Percentiles rank a stretch among this genome's conserved stretches.
Evolutionary conservation across 2,329 filamentous ascomycete genomes (phyloP).

Genomic region (Aspergillus pseudoterreus): DNA sequence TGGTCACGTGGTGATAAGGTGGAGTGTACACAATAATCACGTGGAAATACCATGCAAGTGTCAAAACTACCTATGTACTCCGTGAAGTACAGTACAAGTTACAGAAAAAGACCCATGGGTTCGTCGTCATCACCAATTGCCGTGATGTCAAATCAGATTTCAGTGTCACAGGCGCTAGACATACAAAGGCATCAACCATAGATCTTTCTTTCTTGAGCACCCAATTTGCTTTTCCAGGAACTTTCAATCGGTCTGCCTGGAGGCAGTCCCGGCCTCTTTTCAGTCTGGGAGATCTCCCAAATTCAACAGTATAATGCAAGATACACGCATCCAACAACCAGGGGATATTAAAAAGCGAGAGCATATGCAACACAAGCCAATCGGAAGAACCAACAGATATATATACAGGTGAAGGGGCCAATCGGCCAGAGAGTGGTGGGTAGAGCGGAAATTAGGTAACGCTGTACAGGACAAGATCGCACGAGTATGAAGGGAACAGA

Average conservation of each 20-base stretch:
- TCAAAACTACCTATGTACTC: no score
- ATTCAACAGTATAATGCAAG: conserved; percentile 10
- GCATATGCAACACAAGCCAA: conserved; percentile 1
- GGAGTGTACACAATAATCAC: not conserved
- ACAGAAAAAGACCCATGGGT: not conserved
- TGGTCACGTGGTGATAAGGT: not conserved
- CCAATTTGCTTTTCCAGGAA: conserved; percentile 1
- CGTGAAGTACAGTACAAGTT: not conserved
- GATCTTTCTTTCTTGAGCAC: conserved; percentile 5
- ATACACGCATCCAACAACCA: conserved; percentile 17
- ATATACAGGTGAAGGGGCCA: not conserved
- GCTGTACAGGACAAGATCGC: not conserved
- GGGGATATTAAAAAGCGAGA: conserved; percentile 5
- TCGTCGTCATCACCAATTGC: not conserved
- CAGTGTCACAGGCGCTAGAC: conserved; percentile 11
- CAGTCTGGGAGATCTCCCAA: conserved; percentile 4
- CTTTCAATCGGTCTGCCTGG: conserved; percentile 5
- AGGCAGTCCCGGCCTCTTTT: not conserved
- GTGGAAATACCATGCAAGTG: not conserved
- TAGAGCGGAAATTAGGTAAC: not conserved
- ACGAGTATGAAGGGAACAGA: not conserved
- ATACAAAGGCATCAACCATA: conserved; percentile 16
- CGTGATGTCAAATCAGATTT: conserved; percentile 3
- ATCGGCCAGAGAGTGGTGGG: not conserved
- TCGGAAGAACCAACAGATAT: not conserved